phyloP scores from a whole-genome alignment of 2,329 filamentous ascomycete genomes.

The Samsoniella hepiali region DNA sequence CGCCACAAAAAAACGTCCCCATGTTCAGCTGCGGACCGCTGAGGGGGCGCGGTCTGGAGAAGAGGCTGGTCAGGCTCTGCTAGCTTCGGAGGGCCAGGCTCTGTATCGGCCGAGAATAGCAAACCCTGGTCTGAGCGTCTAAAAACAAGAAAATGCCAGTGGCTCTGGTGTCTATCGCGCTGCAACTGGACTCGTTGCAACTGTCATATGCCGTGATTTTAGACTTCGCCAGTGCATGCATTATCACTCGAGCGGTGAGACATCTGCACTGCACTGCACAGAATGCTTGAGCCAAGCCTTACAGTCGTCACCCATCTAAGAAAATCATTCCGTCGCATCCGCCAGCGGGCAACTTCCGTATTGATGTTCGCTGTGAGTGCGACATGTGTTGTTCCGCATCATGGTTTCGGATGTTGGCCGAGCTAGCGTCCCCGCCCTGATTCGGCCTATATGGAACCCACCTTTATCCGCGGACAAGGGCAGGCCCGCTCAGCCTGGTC shows the following conservation, averaged over 20 bases:
- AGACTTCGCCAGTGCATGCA: not conserved
- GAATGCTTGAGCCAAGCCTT: not conserved
- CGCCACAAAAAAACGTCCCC: not conserved
- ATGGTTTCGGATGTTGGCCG: constrained; percentile 18
- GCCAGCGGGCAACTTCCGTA: constrained; percentile 16
- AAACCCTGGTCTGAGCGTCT: too few relatives aligned
- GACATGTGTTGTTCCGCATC: not conserved
- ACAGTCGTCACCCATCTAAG: not conserved
- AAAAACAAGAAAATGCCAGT: not conserved
- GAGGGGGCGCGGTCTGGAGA: not conserved
- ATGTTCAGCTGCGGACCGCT: not conserved
- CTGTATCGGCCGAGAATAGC: not conserved
- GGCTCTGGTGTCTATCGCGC: not conserved
- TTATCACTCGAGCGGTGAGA: not conserved
- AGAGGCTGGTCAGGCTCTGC: not conserved
- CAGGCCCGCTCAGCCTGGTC: not conserved
- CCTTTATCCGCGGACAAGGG: constrained; percentile 6
- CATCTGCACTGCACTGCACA: not conserved
- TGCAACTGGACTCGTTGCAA: not conserved
- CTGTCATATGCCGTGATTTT: not conserved
- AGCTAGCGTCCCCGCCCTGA: constrained; percentile 13
- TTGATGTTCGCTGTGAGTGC: not conserved
- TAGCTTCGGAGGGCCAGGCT: not conserved
- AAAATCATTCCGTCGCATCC: not conserved
- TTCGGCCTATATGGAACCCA: not conserved